Evolutionary conservation across 257 asterid genomes (phyloP).

Genomic region (Solanum ahanhuiri): DNA sequence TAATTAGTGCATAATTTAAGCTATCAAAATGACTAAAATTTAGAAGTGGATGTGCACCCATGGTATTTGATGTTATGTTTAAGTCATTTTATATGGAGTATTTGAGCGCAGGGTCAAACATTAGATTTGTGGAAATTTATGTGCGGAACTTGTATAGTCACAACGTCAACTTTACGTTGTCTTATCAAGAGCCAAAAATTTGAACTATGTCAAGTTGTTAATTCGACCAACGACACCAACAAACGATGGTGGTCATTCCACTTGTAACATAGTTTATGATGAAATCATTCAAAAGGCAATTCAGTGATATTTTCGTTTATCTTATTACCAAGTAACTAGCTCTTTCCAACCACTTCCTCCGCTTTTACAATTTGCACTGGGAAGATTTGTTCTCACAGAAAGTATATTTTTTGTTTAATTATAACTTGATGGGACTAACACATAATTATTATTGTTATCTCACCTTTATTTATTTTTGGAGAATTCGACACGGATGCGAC

Average conservation of each 20-base stretch:
- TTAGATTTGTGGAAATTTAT: background rate
- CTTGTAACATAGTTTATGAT: background rate
- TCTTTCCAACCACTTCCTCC: too few species aligned
- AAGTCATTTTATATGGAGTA: background rate
- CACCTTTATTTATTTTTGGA: background rate
- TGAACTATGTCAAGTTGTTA: background rate
- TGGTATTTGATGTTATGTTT: background rate
- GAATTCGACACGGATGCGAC: too few species aligned
- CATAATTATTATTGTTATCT: background rate
- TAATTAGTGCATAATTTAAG: background rate
- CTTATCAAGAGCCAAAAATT: background rate
- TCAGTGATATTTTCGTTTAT: background rate
- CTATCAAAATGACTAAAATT: background rate
- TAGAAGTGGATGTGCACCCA: background rate
- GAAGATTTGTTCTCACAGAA: background rate
- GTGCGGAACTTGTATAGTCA: background rate
- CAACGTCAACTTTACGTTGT: background rate
- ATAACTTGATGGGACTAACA: background rate
- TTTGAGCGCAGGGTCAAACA: background rate
- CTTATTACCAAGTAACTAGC: background rate
- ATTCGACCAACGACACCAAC: background rate
- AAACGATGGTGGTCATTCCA: background rate
- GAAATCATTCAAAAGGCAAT: background rate
- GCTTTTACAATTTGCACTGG: too few species aligned
- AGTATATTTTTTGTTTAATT: background rate